phyloP scores from a whole-genome alignment of 1,139 yeast species.

The Kurtzmaniella quercitrusa region DNA sequence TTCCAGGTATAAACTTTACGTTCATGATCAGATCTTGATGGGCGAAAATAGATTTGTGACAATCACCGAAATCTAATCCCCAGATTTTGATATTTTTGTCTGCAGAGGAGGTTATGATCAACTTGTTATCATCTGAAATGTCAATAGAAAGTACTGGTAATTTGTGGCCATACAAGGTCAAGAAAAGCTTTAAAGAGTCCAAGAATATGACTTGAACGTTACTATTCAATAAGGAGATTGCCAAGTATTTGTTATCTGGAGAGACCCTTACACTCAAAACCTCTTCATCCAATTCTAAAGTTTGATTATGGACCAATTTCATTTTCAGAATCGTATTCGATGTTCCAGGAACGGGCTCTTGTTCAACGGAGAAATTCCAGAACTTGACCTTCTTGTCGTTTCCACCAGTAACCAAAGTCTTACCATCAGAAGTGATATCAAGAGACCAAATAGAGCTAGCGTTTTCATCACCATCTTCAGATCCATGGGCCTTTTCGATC shows the following conservation, averaged over 20 bases:
- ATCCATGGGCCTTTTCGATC: slow-evolving; percentile 66
- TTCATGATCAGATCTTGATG: slow-evolving; percentile 94
- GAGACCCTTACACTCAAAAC: slow-evolving; percentile 78
- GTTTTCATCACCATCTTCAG: slow-evolving; percentile 23
- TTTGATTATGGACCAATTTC: slow-evolving; percentile 67
- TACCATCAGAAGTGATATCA: slow-evolving; percentile 85
- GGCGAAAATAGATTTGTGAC: slow-evolving; percentile 93
- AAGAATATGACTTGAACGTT: slow-evolving; percentile 90
- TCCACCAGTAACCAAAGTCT: slow-evolving; percentile 83
- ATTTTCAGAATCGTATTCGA: slow-evolving; percentile 48
- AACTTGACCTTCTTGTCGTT: slow-evolving; percentile 87
- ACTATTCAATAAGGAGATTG: slow-evolving; percentile 83
- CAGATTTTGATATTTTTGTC: slow-evolving; percentile 96
- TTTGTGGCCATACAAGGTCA: slow-evolving; percentile 92
- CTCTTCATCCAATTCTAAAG: slow-evolving; percentile 83
- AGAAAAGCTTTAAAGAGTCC: slow-evolving; percentile 80
- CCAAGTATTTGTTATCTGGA: slow-evolving; percentile 72
- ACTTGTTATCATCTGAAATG: slow-evolving; percentile 80
- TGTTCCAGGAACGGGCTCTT: slow-evolving; percentile 69
- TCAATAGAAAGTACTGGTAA: slow-evolving; percentile 89
- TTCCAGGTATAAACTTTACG: slow-evolving; percentile 75
- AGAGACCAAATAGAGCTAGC: slow-evolving; percentile 88
- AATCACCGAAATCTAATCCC: slow-evolving; percentile 99
- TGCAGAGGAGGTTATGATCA: slow-evolving; percentile 89
- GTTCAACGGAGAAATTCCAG: slow-evolving; percentile 76